Evolutionary conservation across 192 early-diverging fungal species (phyloP), one percentile per base, ranked within the genome.

Genomic region (Coemansia sp.): DNA sequence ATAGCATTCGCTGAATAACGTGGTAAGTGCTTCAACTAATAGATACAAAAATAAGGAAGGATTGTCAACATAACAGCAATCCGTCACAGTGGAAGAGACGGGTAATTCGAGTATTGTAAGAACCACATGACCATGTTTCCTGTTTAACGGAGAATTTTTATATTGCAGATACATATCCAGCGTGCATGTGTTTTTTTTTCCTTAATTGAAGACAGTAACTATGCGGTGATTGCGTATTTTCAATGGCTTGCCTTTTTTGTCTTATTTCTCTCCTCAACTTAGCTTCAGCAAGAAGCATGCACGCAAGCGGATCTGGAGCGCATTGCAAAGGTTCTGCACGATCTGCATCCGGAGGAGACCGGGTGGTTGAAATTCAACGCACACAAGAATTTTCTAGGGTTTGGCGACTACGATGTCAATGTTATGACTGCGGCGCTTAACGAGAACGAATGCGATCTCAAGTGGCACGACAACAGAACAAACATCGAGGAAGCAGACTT

Each of bases 1-100:
- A 57, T 72, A 84, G 83, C 83, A 84, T 67, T 74, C 83, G 71
- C 72, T 84, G 11, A 84, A 84, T 64, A 84, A 84, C 42, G 74
- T 80, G 76, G 80, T 76, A 83, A 73, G 79, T 76, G n/a, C 9
- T 15, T 21, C 11, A 32, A 32, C 4, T 32, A 32, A 2, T 32
- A 32, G 32, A 12, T 45, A 5, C 10, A 45, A 8, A 45, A 45
- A 45, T 2, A 45, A 9, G 44, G 2, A 4, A 5, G 44, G 44
- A 45, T 53, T 23, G 19, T 53, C 50, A 53, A 23, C 11, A 53
- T 18, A 50, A 7, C 18, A 6, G 6, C 6, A n/a, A 50, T n/a
- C 6, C 11, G 8, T 13, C 7, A 45, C 44, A 45, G 44, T 45
- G 44, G 13, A 9, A 1, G 50, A 6, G 0, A 13, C 50, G 50